Evolutionary conservation across 331 rosid species (phyloP), one percentile per base, ranked within the genome.

Genomic region (Pyrus hybrid): DNA sequence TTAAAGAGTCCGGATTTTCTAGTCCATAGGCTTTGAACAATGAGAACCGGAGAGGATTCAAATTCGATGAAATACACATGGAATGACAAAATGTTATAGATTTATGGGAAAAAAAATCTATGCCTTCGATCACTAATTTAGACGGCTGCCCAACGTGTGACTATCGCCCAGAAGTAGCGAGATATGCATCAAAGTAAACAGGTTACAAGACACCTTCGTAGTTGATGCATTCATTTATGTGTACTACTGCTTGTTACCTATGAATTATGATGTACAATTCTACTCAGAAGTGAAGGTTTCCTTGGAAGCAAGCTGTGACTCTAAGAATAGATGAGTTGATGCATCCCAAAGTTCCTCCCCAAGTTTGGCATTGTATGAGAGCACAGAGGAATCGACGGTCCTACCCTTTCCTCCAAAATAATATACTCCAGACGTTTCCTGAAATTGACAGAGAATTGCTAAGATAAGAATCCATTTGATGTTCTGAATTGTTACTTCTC

Each of bases 291-390:
- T 61, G 72, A 45, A 41, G 72, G 72, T 54, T 17, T 67, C 80
- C 74, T 81, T 77, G 30, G 51, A 68, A 75, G 81, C 87, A 72
- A 87, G 82, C 57, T 89, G 84, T 13, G 92, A 90, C 73, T 68
- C 79, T 17, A 61, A 79, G 73, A 87, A 68, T 69, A 93, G 80
- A 80, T 87, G 82, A 63, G 63, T 51, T 1, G 98, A 87, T 17
- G 88, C 81, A 62, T 75, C 86, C 97, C 99, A 94, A 73, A 90
- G 99, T 76, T 87, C 82, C 35, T 41, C 79, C 20, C 87, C 97
- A 85, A 90, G 85, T 77, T 83, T 75, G 30, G 80, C 45, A 45
- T 94, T 68, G 68, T 66, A 73, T 6, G 92, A 87, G 63, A 80
- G 89, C 68, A 85, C 47, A 63, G 97, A 86, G 32, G 99, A 77